A percentile compares a stretch with the other conserved stretches of the same genome.
phyloP scores from a whole-genome alignment of 768 basidiomycete species.

The Coprinopsis sp. region DNA sequence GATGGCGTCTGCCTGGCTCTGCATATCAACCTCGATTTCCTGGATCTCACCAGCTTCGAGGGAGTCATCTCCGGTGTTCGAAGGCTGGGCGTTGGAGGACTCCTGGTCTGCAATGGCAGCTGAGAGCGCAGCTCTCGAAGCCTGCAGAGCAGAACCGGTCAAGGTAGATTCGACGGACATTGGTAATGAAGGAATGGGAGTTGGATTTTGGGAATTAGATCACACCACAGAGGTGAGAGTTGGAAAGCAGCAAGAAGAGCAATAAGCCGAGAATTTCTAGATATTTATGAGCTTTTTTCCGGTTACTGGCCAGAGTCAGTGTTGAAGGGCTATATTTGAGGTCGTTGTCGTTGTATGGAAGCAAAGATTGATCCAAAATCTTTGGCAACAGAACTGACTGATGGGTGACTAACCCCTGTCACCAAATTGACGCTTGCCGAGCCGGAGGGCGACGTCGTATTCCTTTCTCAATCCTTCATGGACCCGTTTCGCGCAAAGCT shows the following conservation, averaged over 20 bases:
- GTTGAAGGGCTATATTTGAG: no score
- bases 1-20: slow-evolving; percentile 75
- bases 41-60: slow-evolving; percentile 81
- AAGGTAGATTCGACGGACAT: slow-evolving; percentile 47
- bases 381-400: no score
- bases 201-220: background rate
- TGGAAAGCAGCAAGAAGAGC: slow-evolving; percentile 11
- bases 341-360: no score
- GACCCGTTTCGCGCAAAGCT: slow-evolving; percentile 76
- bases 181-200: slow-evolving; percentile 19
- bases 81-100: slow-evolving; percentile 18
- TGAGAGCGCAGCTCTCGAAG: slow-evolving; percentile 73
- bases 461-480: slow-evolving; percentile 36
- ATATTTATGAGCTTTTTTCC: no score
- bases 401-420: no score
- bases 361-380: no score
- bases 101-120: slow-evolving; percentile 64
- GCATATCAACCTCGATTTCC: slow-evolving; percentile 67
- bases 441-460: no score
- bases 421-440: no score
- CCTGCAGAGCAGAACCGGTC: slow-evolving; percentile 64
- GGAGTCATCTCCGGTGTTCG: slow-evolving; percentile 31
- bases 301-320: no score
- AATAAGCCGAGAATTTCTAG: no score
- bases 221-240: background rate